A percentile compares a stretch with the other conserved stretches of the same genome.
Evolutionary conservation across 2,329 filamentous ascomycete genomes (phyloP).

Genomic region (Phaeosphaeriaceae sp.): DNA sequence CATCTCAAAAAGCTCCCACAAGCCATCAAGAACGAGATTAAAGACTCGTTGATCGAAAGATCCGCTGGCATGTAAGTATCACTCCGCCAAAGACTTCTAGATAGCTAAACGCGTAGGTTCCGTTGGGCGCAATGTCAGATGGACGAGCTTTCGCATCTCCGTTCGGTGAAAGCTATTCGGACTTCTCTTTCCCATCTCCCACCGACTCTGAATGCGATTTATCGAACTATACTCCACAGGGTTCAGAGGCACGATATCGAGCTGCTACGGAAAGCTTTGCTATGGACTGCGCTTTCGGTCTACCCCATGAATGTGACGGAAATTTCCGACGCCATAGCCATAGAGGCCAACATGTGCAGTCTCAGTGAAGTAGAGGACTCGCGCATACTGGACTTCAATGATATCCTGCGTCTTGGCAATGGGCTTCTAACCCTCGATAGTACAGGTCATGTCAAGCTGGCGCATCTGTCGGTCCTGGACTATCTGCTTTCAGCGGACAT

Average conservation of each 20-base stretch:
- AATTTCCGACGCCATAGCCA: too few species aligned
- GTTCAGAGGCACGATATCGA: too few species aligned
- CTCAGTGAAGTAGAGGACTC: constrained; percentile 2
- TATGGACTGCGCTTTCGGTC: too few species aligned
- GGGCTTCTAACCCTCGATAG: background rate
- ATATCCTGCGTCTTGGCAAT: constrained; percentile 2
- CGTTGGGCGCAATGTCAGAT: constrained; percentile 3
- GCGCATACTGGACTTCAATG: background rate
- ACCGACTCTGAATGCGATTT: too few species aligned
- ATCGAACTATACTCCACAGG: too few species aligned
- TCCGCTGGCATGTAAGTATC: constrained; percentile 5
- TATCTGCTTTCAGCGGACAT: constrained; percentile 6
- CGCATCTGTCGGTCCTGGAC: constrained; percentile 6
- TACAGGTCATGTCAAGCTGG: constrained; percentile 1
- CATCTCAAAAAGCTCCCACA: background rate
- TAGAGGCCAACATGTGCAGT: too few species aligned
- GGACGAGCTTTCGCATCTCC: background rate
- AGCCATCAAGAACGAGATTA: constrained; percentile 4
- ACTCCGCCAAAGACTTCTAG: background rate
- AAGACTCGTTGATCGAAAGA: background rate
- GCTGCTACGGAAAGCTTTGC: too few species aligned
- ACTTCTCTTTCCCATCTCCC: too few species aligned
- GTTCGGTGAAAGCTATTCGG: background rate
- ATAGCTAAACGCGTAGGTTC: constrained; percentile 1
- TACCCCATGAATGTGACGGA: too few species aligned